Evolutionary conservation across 148 eudicot genomes (phyloP), one percentile per base, ranked within the genome.

Genomic region (Salicornia ramosissima): DNA sequence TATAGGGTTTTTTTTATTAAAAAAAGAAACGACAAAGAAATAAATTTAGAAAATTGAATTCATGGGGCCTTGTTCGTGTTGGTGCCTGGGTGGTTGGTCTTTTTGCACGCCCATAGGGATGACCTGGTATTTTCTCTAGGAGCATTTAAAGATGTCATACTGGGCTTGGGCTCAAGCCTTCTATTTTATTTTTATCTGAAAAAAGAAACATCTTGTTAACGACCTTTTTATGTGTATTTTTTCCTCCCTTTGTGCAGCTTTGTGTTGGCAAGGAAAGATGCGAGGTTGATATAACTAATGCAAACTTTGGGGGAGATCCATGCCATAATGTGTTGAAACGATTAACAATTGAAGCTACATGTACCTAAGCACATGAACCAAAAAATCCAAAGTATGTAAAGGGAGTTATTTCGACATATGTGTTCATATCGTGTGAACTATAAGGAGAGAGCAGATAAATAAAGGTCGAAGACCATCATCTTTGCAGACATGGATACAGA

Each of bases 241-340:
- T 61, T 42, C n/a, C 40, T 69, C 13, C 34, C 53, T 34, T 61
- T 50, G 21, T 45, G 57, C 86, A 89, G 96, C 73, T 71, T 69
- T 89, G 91, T 56, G 25, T 89, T 1, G 91, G 95, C 29, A 50
- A 64, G 19, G 71, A 79, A 51, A 81, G 75, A 51, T 89, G 95
- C 75, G 64, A 79, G 46, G 77, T 86, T 40, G 42, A 74, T 25
- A 71, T 83, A 53, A 73, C 89, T 18, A 83, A 83, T 71, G 26
- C 33, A 19, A 79, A 62, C 69, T 89, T 89, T 66, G 86, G 84
- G 40, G 78, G 71, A 43, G 89, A 89, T 70, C 96, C 96, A 24
- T 89, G 96, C 47, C 91, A 83, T 1, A 75, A 82, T 10, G 72
- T 75, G 63, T 63, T 85, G 53, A 89, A 89, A 80, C 80, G 72